Base-by-base conservation (phyloP, 768 basidiomycete species). In the Podaxis rugospora region DNA sequence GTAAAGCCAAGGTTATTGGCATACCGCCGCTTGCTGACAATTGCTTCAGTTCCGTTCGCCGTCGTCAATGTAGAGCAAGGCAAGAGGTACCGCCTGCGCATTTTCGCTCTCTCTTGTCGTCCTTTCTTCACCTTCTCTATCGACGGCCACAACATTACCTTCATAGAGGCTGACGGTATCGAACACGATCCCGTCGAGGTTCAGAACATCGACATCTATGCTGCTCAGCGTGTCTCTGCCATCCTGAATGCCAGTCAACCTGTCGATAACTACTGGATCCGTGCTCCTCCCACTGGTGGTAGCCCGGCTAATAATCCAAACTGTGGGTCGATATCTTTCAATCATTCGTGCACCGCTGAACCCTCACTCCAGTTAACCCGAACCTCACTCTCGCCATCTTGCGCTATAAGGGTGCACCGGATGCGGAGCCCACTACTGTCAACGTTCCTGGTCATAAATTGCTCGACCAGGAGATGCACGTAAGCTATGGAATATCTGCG, bases 21-120 rank as follows among this genome's bases (percentile, higher is more conserved):
- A 14, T 5, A 5, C 44, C 21, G 9, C 4, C 6, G 28, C 23
- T 10, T 40, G 13, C 10, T 42, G 3, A 36, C 18, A 54, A 50
- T 35, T 37, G 44, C 1, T 58, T 13, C 50, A 37, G 39, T 55
- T 10, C 54, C 53, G 46, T 44, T 59, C 63, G 74, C 10, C 51
- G 74, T 78, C 72, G 66, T 80, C 60, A 75, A 76, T 55, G 81
- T 85, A 46, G 61, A 67, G 2, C 59, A 61, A 0, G 79, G 78
- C 9, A 74, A 75, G 56, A 72, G 81, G 23, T 85, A 85, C 66
- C 78, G 85, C 36, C 78, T 86, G 70, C 81, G 84, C 6, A 55
- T 86, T 13, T 68, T 86, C 64, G 77, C 77, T 47, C 74, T 74
- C 23, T 79, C 82, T 18, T 83, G 82, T 56, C 71, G 78, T 39